Conservation (phyloP, 2,329 filamentous ascomycete species). For the Blastomyces parvus region DNA sequence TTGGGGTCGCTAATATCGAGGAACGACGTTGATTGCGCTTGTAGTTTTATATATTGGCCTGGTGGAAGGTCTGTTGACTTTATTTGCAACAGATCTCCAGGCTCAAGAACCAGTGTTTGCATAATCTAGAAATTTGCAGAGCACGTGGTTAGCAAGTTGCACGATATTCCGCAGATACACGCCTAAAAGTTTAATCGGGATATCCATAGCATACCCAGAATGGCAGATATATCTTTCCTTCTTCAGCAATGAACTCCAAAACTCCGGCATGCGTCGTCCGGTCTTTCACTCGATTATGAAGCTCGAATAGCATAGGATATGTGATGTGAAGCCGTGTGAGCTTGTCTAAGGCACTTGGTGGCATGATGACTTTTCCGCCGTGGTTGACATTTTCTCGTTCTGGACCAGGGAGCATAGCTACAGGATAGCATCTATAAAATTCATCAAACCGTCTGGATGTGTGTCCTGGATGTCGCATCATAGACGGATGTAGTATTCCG, state of each 20-base stretch:
- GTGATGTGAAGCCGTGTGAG: conserved; percentile 92
- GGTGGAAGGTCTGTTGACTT: conserved; percentile 88
- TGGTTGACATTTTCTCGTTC: conserved; percentile 87
- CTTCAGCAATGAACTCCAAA: conserved; percentile 92
- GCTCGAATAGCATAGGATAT: conserved; percentile 94
- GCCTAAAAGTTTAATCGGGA: not conserved
- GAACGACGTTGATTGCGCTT: conserved; percentile 86
- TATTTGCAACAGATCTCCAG: conserved; percentile 88
- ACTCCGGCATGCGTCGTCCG: conserved; percentile 88
- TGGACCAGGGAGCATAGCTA: conserved; percentile 84
- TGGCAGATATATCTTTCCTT: conserved; percentile 90
- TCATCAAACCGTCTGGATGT: conserved; percentile 80
- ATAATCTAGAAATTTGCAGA: conserved; percentile 58
- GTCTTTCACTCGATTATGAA: conserved; percentile 75
- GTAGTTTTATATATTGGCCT: conserved; percentile 88
- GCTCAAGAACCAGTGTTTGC: conserved; percentile 79
- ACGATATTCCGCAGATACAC: not conserved
- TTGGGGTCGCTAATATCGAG: conserved; percentile 96
- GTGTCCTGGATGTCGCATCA: conserved; percentile 39
- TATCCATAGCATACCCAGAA: conserved; percentile 61
- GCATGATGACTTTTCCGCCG: conserved; percentile 94
- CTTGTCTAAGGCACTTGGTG: conserved; percentile 93
- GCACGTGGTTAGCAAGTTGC: not conserved
- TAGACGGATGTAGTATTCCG: conserved; percentile 44
- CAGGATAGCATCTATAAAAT: conserved; percentile 94